Evolutionary conservation across 768 basidiomycete species (phyloP), one percentile per base, ranked within the genome.

Genomic region (Collybia nuda): DNA sequence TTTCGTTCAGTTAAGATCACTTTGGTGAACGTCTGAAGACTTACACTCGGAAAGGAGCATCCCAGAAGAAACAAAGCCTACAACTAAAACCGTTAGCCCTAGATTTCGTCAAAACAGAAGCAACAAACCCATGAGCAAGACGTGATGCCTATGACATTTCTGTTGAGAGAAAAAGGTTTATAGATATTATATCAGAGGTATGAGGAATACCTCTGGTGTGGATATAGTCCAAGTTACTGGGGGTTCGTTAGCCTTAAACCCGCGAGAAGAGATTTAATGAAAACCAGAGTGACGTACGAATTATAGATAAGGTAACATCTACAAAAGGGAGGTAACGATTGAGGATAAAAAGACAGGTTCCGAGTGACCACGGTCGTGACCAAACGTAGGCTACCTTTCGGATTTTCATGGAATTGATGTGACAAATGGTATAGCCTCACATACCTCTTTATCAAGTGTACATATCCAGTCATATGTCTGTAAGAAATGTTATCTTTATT

Each of bases 291-390:
- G 32, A 14, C 48, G 22, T 28, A 49, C 48, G 17, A 12, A 28
- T 17, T 8, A 49, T 19, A 1, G 29, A 19, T 19, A 48, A 32
- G 29, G 47, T 38, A 26, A 32, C 35, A 43, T 55, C 53, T 6
- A 51, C 32, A 21, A 50, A 51, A 1, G 49, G 43, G 38, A 55
- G 22, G 21, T 55, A 55, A 12, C 53, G 28, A 42, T 50, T 55
- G 1, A 55, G 4, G 9, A 55, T 19, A 35, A 51, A 55, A 14
- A 55, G 53, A 2, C 50, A 12, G 8, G 44, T 47, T 32, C 49
- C 49, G 7, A 43, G 26, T 18, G 22, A 36, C 44, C 43, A 47
- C 32, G 21, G 36, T 17, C 21, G 35, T 19, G 36, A 40, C 53
- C 53, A 55, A 17, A 55, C 44, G 28, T 40, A 49, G n/a, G 36